Evolutionary conservation across 345 rosid genomes (phyloP), one percentile per base, ranked within the genome.

Genomic region (Ricinus communis): DNA sequence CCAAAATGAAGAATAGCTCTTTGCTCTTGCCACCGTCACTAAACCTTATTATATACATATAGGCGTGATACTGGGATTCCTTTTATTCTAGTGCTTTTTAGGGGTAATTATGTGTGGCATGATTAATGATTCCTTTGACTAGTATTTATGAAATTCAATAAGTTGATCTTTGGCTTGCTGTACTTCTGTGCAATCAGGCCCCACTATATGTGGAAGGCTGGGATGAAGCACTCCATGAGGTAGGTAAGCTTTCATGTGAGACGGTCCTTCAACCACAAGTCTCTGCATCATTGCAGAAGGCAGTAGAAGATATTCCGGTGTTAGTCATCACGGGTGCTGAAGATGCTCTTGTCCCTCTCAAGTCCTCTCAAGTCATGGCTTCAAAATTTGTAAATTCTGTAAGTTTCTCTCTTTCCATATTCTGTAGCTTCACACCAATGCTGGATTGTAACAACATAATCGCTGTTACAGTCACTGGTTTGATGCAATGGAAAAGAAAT

Each of bases 141-240:
- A 3, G 52, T 21, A 25, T 12, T 24, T 21, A 22, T 50, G 49
- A 52, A 40, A 47, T 22, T 62, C 41, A 38, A 45, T 27, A 19
- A 46, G n/a, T 24, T 25, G 46, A 51, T 52, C 11, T 18, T 47
- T 68, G 36, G 22, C 10, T 40, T 65, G n/a, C 19, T 63, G 31
- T 24, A 7, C 8, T 18, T 1, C 13, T 56, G 8, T 53, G 57
- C 51, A 75, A 71, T 66, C 79, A 93, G 97, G 93, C 91, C 8
- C 98, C 97, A 2, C 80, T 94, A 41, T 87, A 86, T 54, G 84
- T 87, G 18, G 95, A 90, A 82, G 96, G 98, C 70, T 94, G 98
- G 98, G 97, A 94, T 61, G 96, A 94, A 81, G 97, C 97, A 50
- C 89, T 94, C 62, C 95, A 90, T 61, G 98, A 94, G 83, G 86